Percentiles rank a stretch among this genome's conserved stretches.
Conservation (phyloP, 2,329 filamentous ascomycete species). For the Colletotrichum navitas region DNA sequence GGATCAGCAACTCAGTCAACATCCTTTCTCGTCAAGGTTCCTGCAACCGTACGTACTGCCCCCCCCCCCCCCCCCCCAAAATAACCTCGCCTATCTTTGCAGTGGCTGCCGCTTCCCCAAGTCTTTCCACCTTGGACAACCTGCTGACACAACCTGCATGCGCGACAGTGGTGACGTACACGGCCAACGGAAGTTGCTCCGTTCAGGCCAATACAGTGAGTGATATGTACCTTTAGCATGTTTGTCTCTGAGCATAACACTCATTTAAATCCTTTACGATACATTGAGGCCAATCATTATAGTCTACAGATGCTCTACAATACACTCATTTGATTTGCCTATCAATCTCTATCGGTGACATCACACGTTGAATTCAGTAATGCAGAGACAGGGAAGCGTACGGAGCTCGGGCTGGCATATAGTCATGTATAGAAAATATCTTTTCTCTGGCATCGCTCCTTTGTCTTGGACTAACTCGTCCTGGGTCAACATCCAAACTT, state of each 20-base stretch:
- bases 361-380: no score
- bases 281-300: not conserved
- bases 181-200: not conserved
- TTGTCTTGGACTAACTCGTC: no score
- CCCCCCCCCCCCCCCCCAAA: no score
- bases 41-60: not conserved
- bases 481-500: no score
- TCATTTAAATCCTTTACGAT: not conserved
- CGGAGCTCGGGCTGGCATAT: no score
- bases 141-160: not conserved
- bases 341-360: no score
- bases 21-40: not conserved
- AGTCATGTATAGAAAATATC: no score
- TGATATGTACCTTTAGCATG: not conserved
- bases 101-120: no score
- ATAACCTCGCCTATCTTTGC: no score
- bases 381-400: no score
- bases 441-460: no score
- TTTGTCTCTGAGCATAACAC: not conserved
- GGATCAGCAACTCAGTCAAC: not conserved
- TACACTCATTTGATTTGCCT: not conserved
- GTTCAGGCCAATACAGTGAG: not conserved
- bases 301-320: not conserved
- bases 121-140: not conserved
- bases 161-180: not conserved